Base-by-base conservation (phyloP, 2,329 filamentous ascomycete species). In the Verticillium nonalfalfae region DNA sequence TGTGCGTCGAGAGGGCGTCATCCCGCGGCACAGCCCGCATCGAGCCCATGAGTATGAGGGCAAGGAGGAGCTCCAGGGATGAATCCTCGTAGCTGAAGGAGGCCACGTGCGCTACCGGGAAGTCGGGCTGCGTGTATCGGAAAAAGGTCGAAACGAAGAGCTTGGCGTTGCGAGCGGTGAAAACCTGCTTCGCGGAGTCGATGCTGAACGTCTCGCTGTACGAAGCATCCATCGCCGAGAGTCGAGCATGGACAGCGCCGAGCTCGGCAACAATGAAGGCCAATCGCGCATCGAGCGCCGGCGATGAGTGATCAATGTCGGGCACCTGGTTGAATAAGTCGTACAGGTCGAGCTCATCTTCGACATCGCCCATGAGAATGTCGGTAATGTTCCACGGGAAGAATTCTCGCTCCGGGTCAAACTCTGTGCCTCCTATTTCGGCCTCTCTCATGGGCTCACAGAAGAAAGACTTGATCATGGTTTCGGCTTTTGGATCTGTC, bases 51-150 rank as follows among this genome's bases (percentile, higher is more conserved):
- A 69, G 52, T 2, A 55, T 62, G 35, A 68, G 63, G 3, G 61
- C 64, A 1, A 69, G 57, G 9, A 69, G 18, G 31, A 69, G 60
- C 10, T 63, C 36, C 7, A 59, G 58, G 1, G 61, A 60, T 3
- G 66, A 65, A 1, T 60, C 58, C 9, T 63, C 61, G 9, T 59
- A 40, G 21, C 63, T 61, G 52, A 72, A 72, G 10, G 62, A 63
- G 6, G 70, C 64, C 7, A 66, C 64, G 64, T 72, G 70, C 1
- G 69, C 33, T 18, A 71, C 58, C 26, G 71, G 70, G 11, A 72
- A 67, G 61, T 72, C 68, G 10, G 58, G 60, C 57, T 72, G 69
- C 36, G 65, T 69, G 31, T 67, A 60, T 9, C 66, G 67, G 61
- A 69, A 72, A 62, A 67, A 71, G n/a, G 63, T 62, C 1, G 63